Base-by-base conservation (phyloP, 495 filamentous ascomycete species). In the Xylaria cubensis region DNA sequence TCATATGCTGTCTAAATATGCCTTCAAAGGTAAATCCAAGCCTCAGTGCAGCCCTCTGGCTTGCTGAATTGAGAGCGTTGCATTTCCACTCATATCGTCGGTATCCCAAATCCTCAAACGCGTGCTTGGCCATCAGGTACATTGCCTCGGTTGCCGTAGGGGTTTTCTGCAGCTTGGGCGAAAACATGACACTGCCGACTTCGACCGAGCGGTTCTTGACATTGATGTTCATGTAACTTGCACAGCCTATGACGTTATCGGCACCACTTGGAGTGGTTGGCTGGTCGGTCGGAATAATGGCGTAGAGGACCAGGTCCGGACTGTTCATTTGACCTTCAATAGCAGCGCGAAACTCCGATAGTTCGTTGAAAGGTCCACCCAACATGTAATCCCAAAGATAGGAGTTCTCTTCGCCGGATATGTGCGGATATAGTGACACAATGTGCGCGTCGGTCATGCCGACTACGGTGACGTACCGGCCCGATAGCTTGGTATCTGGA, bases 41-140 rank as follows among this genome's bases (percentile, higher is more conserved):
- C 15, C 89, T 82, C 66, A 73, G 15, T 9, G 89, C 89, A 3
- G 88, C 87, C 6, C 78, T 81, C 42, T 75, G 78, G 24, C 84
- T 87, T 0, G 82, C 73, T 42, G 74, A 82, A 74, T 91, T 90
- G 6, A 85, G 76, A 36, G 78, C 51, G 75, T 90, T 80, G 72
- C 85, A 87, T 72, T 90, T 90, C 88, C 89, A 91, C 76, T 90
- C 88, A 26, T 87, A 82, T 24, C 89, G 82, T 41, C 83, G 74
- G 71, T 85, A 89, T 0, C 84, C 83, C n/a, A 89, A 74, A 9
- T 83, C 80, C 24, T 86, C 82, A 69, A 90, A 86, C 0, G 80
- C 78, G 42, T 86, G 76, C 24, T 78, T 76, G 3, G 81, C 75
- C 55, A 88, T 77, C 1, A 90, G 76, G 69, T 85, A 90, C 48